Percentiles rank a stretch among this genome's conserved stretches.
phyloP scores from a whole-genome alignment of 495 filamentous ascomycete species.

The Penicillium bialowiezense region DNA sequence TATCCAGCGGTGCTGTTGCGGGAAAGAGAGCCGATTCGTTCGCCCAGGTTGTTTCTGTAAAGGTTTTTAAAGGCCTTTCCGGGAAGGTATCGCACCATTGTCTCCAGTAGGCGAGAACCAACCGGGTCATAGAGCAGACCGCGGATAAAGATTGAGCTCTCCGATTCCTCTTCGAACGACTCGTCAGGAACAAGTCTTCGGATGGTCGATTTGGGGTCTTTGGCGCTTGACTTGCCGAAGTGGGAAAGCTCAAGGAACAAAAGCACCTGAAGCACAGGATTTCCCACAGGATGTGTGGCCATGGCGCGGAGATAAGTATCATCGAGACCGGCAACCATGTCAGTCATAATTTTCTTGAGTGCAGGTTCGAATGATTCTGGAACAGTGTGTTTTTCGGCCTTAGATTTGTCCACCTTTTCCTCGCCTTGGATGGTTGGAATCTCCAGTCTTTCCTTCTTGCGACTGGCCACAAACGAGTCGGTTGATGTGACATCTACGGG shows the following conservation, averaged over 20 bases:
- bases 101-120: conserved; percentile 85
- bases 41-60: conserved; percentile 69
- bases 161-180: conserved; percentile 53
- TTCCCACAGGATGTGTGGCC: conserved; percentile 82
- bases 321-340: conserved; percentile 67
- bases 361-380: conserved; percentile 74
- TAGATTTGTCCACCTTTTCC: conserved; percentile 34
- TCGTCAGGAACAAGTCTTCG: conserved; percentile 64
- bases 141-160: conserved; percentile 70
- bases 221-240: conserved; percentile 60
- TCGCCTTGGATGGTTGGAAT: conserved; percentile 30
- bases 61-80: conserved; percentile 87
- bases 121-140: conserved; percentile 83
- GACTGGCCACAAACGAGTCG: conserved; percentile 73
- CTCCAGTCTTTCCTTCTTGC: conserved; percentile 80
- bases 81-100: conserved; percentile 72
- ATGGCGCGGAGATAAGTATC: conserved; percentile 72
- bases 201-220: conserved; percentile 58
- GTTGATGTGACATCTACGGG: conserved; percentile 63
- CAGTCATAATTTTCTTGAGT: conserved; percentile 72
- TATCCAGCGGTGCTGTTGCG: conserved; percentile 89
- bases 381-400: conserved; percentile 51
- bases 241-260: conserved; percentile 77
- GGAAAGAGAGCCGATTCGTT: conserved; percentile 70
- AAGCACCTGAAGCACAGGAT: conserved; percentile 83